Percentiles rank a stretch among this genome's conserved stretches.
phyloP scores from a whole-genome alignment of 805 yeast genomes.

The Sugiyamaella floridensis region DNA sequence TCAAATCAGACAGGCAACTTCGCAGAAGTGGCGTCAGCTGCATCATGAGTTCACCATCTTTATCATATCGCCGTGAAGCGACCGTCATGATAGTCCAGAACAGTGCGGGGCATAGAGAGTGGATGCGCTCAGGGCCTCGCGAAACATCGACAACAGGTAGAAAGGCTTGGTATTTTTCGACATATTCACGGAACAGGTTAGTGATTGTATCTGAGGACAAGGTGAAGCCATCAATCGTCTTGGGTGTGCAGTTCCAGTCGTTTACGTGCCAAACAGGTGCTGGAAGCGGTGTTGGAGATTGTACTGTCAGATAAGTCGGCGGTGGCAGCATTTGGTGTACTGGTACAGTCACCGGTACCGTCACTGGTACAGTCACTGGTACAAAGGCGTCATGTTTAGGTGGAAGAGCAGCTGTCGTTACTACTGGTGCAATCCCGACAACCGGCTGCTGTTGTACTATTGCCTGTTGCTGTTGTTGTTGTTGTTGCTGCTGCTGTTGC shows the following conservation, averaged over 20 bases:
- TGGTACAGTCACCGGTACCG: neutral
- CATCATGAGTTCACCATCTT: slow-evolving; percentile 43
- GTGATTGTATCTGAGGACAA: slow-evolving; percentile 55
- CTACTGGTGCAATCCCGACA: no score
- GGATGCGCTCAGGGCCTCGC: slow-evolving; percentile 76
- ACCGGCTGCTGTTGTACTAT: neutral
- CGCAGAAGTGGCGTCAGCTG: slow-evolving; percentile 63
- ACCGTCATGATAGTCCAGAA: slow-evolving; percentile 92
- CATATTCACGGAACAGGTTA: slow-evolving; percentile 61
- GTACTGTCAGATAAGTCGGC: slow-evolving; percentile 4
- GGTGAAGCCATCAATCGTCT: slow-evolving; percentile 61
- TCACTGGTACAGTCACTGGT: no score
- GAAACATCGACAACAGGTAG: slow-evolving; percentile 80
- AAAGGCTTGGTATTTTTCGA: slow-evolving; percentile 71
- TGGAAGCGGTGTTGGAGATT: slow-evolving; percentile 3
- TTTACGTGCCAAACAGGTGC: slow-evolving; percentile 3
- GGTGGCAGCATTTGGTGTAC: slow-evolving; percentile 3
- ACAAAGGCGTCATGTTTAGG: neutral
- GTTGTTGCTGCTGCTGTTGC: neutral
- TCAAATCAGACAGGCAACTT: slow-evolving; percentile 74
- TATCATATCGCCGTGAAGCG: slow-evolving; percentile 57
- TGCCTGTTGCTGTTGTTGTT: neutral
- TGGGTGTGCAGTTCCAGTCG: slow-evolving; percentile 36
- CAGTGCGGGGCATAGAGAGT: slow-evolving; percentile 73
- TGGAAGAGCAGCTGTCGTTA: neutral